A percentile compares a stretch with the other conserved stretches of the same genome.
phyloP scores from a whole-genome alignment of 2,329 filamentous ascomycete species.

The Cladorrhinum sp. region DNA sequence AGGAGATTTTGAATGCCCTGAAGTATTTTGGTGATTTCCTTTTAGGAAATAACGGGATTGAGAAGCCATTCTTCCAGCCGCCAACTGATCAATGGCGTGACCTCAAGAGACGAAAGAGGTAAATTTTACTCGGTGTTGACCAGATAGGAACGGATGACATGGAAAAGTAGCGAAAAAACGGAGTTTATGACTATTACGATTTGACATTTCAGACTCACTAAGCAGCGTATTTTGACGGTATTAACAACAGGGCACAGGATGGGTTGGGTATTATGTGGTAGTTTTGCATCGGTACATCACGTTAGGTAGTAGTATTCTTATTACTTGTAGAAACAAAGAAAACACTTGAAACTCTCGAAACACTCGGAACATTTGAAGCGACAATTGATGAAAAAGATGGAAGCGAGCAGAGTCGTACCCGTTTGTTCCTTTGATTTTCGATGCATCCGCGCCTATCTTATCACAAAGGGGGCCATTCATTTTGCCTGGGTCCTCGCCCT shows the following conservation, averaged over 20 bases:
- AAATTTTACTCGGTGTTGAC: neutral
- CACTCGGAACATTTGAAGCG: neutral
- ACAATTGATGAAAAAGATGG: neutral
- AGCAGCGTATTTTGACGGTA: neutral
- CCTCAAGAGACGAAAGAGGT: constrained; percentile 20
- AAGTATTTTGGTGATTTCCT: constrained; percentile 82
- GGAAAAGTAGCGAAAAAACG: neutral
- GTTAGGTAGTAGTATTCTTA: neutral
- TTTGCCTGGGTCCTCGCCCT: neutral
- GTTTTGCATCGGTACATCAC: neutral
- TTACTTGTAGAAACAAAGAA: neutral
- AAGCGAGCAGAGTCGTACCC: neutral
- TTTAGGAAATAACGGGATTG: constrained; percentile 66
- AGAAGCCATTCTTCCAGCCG: constrained; percentile 33
- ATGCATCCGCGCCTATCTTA: neutral
- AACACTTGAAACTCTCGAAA: neutral
- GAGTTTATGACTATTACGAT: neutral
- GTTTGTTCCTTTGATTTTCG: neutral
- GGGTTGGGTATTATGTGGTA: neutral
- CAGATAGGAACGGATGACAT: neutral
- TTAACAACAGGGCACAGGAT: neutral
- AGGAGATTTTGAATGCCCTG: constrained; percentile 80
- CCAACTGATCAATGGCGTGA: constrained; percentile 20
- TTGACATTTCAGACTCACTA: neutral
- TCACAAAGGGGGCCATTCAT: neutral